These are phyloP conservation scores for Didymella segeticola DNA, from an alignment of 2,329 filamentous ascomycete species.

Conservation along the genomic window DNA sequence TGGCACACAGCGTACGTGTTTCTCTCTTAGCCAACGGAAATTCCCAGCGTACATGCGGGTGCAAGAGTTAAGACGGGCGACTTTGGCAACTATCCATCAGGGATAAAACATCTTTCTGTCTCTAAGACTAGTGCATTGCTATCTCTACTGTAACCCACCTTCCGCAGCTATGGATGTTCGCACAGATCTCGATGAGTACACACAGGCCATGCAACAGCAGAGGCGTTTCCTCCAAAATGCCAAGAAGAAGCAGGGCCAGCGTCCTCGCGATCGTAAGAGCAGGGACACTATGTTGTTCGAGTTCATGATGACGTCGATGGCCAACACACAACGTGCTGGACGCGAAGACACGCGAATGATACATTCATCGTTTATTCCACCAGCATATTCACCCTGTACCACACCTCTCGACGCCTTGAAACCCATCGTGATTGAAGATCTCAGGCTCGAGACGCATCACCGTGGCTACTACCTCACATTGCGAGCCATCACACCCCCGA, in stretches of 20 bases:
- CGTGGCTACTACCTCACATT: conserved; percentile 47
- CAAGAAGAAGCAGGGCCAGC: conserved; percentile 13
- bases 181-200: too few relatives aligned
- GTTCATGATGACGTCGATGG: conserved; percentile 13
- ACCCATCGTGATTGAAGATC: conserved; percentile 37
- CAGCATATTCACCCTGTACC: conserved; percentile 27
- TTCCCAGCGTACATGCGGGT: too few relatives aligned
- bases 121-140: too few relatives aligned
- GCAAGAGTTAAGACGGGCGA: too few relatives aligned
- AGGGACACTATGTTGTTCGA: conserved; percentile 10
- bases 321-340: too few relatives aligned
- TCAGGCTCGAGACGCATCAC: conserved; percentile 52
- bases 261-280: conserved; percentile 15
- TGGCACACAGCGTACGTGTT: too few relatives aligned
- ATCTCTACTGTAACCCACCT: too few relatives aligned
- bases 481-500: conserved; percentile 35
- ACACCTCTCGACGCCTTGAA: conserved; percentile 19
- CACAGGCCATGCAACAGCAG: too few relatives aligned
- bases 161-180: too few relatives aligned
- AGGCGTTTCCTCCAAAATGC: conserved; percentile 30
- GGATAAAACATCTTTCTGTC: too few relatives aligned
- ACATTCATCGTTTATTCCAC: conserved; percentile 24
- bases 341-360: background rate
- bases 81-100: too few relatives aligned
- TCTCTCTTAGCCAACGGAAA: too few relatives aligned